Conservation (phyloP, 306 rosid species). For the barrel medic (Medicago truncatula) region MtrunA17r5.0-ANR NC_053042.1:13065501-13066000, state of each 20-base stretch:
- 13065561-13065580: background rate
- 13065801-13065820: too few species aligned
- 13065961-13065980: slow-evolving; percentile 9
- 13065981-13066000: background rate
- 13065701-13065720: slow-evolving; percentile 34
- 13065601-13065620: slow-evolving; percentile 27
- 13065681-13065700: slow-evolving; percentile 29
- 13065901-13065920: slow-evolving; percentile 18
- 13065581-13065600: background rate
- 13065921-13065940: slow-evolving; percentile 26
- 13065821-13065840: too few species aligned
- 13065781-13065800: too few species aligned
- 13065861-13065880: slow-evolving; percentile 37
- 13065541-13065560: background rate
- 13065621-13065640: slow-evolving; percentile 41
- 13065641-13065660: slow-evolving; percentile 31
- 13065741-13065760: slow-evolving; percentile 35
- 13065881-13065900: slow-evolving; percentile 37
- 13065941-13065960: slow-evolving; percentile 21
- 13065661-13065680: slow-evolving; percentile 16
- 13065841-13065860: slow-evolving; percentile 41
- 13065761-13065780: too few species aligned
- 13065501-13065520: slow-evolving; percentile 20
- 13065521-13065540: slow-evolving; percentile 38
- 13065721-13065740: background rate